These are phyloP conservation scores for Acorus gramineus DNA, from an alignment of 106 monocot species.

Conservation along the genomic window DNA sequence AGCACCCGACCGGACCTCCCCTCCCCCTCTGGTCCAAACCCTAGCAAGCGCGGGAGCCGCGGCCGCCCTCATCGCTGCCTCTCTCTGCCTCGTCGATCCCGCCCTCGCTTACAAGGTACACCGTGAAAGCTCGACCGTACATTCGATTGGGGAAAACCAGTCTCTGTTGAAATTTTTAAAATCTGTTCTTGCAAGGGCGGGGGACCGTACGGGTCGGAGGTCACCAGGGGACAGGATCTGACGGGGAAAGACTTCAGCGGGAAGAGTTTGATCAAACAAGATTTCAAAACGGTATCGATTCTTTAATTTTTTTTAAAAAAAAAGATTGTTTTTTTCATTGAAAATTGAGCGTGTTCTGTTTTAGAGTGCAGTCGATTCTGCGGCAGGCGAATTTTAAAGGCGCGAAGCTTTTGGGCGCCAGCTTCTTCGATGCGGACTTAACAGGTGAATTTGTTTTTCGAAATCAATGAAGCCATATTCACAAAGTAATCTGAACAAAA, in stretches of 20 bases:
- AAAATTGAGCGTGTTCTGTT: not conserved
- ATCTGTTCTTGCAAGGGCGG: constrained; percentile 38
- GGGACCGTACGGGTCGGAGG: constrained; percentile 73
- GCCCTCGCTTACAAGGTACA: constrained; percentile 61
- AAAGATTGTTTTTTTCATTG: not conserved
- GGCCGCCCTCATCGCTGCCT: constrained; percentile 31
- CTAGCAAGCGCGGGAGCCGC: constrained; percentile 11
- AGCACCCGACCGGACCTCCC: not conserved
- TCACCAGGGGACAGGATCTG: constrained; percentile 92
- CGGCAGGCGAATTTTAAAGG: constrained; percentile 94
- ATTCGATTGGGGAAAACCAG: not conserved
- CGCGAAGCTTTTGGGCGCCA: constrained; percentile 81
- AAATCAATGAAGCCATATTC: no score
- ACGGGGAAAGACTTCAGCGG: constrained; percentile 95
- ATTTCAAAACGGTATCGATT: constrained; percentile 75
- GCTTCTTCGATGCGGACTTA: constrained; percentile 95
- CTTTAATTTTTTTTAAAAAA: no score
- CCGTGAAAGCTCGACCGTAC: not conserved
- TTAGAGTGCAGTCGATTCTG: constrained; percentile 62
- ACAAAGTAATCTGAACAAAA: no score
- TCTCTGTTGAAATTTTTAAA: no score
- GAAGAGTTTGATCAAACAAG: constrained; percentile 73
- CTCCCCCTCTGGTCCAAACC: not conserved
- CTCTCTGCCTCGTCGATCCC: constrained; percentile 49
- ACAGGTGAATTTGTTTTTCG: constrained; percentile 35